A percentile compares a stretch with the other conserved stretches of the same genome.
Conservation (phyloP, 176 grass and related monocot species). For the Urochloa ruziziensis region DNA sequence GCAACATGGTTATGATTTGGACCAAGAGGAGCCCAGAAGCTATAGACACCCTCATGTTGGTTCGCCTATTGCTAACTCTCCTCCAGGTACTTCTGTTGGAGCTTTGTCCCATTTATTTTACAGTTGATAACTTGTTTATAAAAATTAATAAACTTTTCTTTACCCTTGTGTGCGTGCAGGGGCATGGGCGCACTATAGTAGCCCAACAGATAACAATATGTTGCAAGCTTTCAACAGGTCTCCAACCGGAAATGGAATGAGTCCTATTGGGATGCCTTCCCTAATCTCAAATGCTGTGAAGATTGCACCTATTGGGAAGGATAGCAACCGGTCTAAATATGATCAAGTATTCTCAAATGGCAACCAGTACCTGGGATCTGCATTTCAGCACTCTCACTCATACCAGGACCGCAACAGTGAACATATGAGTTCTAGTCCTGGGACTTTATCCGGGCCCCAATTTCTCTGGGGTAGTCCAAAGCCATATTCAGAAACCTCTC, state of each 20-base stretch:
- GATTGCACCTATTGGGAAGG: conserved; percentile 91
- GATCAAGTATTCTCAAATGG: conserved; percentile 55
- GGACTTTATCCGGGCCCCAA: conserved; percentile 74
- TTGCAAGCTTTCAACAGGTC: conserved; percentile 70
- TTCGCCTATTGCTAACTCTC: conserved; percentile 86
- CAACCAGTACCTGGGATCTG: conserved; percentile 36
- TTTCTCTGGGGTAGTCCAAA: conserved; percentile 97
- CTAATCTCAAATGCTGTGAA: conserved; percentile 63
- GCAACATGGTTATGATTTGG: conserved; percentile 75
- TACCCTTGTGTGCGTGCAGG: conserved; percentile 49
- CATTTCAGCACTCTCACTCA: conserved; percentile 71
- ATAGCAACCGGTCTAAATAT: conserved; percentile 56
- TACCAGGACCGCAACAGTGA: conserved; percentile 75
- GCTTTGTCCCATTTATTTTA: background rate
- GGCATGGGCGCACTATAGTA: conserved; percentile 73
- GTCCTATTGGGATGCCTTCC: conserved; percentile 62
- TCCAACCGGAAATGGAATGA: conserved; percentile 62
- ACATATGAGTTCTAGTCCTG: conserved; percentile 57
- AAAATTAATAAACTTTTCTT: background rate
- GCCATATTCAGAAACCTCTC: conserved; percentile 73
- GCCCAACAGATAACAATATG: conserved; percentile 74
- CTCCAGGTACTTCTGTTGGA: conserved; percentile 66
- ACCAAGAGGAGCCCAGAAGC: conserved; percentile 74
- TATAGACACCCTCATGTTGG: conserved; percentile 60
- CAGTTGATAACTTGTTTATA: background rate